phyloP scores from a whole-genome alignment of 495 filamentous ascomycete species.

The Neurospora sp. region DNA sequence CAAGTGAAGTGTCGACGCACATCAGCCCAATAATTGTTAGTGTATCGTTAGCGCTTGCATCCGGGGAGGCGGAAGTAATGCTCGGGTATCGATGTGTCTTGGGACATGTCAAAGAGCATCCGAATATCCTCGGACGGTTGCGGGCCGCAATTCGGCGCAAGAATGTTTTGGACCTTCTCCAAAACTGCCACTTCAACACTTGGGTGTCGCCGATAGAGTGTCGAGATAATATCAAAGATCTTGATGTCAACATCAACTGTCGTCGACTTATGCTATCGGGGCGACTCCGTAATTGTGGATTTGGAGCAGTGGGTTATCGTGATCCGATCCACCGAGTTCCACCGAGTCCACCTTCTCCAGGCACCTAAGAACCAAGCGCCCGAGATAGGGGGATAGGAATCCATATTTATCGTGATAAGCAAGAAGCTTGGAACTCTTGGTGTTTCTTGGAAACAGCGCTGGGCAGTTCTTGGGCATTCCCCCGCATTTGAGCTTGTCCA shows the following conservation, averaged over 20 bases:
- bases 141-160: no score
- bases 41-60: neutral
- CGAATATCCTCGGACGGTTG: no score
- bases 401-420: neutral
- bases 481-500: neutral
- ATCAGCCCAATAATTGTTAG: neutral
- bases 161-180: no score
- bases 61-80: no score
- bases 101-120: no score
- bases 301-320: neutral
- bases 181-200: no score
- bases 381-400: neutral
- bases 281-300: neutral
- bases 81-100: no score
- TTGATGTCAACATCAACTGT: neutral
- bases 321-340: neutral
- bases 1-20: neutral
- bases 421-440: neutral
- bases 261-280: neutral
- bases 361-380: neutral
- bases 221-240: neutral
- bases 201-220: neutral
- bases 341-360: neutral
- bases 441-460: neutral
- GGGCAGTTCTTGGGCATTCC: neutral